Evolutionary conservation across 768 basidiomycete species (phyloP), one percentile per base, ranked within the genome.

Genomic region (Panus rudis): DNA sequence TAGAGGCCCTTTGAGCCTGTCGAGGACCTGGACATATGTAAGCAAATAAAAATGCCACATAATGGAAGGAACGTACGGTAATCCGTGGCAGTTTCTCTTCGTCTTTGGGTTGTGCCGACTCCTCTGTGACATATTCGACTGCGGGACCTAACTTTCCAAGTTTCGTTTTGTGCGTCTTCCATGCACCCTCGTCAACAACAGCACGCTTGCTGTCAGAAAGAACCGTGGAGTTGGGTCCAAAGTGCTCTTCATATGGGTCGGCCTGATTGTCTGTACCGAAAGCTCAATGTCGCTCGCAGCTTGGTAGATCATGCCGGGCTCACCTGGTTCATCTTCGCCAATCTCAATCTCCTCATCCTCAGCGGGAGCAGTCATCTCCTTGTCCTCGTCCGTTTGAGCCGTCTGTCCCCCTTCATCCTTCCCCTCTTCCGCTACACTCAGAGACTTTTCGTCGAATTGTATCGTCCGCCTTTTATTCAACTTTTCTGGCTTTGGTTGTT

Each of bases 161-260:
- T 25, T 64, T 72, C 39, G 66, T 68, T 52, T 70, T 69, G 1
- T 66, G 65, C 14, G 63, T 66, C 14, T 58, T 70, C 89, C 88
- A 92, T 17, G 69, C 58, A 4, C 66, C 62, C 34, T 69, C 60
- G 39, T 85, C 80, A 1, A 75, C 79, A 4, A 74, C 63, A 10
- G 63, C 55, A 42, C 80, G 71, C 13, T 70, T 71, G 23, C 57
- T 53, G 27, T 72, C 74, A 0, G 77, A 69, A 17, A 86, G 59
- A 19, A 66, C 54, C n/a, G 62, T 43, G 3, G 88, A 74, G 4
- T 68, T 65, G 12, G 71, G 54, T 8, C 87, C 88, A 58, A 89
- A 92, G 55, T 92, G 90, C 8, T 59, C 63, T 52, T 90, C 85
- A 54, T 90, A 88, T 39, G 68, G 60, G 52, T 81, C 72, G 41